phyloP scores from a whole-genome alignment of 202 grass and related monocot genomes.

The Zoysia matrella region DNA sequence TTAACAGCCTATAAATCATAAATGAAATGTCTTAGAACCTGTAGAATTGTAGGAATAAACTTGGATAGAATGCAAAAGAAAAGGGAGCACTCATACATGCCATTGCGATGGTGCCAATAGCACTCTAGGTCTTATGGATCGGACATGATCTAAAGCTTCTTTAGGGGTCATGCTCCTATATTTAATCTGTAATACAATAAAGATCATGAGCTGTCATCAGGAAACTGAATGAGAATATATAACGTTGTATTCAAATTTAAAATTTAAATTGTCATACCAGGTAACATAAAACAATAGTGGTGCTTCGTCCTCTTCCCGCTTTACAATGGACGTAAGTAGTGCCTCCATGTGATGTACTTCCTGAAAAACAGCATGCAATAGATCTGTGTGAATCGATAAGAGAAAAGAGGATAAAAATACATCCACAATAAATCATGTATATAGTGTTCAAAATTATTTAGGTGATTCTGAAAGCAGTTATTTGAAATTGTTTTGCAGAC shows the following conservation, averaged over 20 bases:
- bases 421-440: neutral
- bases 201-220: neutral
- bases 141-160: constrained; percentile 78
- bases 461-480: neutral
- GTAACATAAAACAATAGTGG: constrained; percentile 94
- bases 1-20: constrained; percentile 60
- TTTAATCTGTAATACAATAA: constrained; percentile 60
- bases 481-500: too few relatives aligned
- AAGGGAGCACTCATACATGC: neutral
- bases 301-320: constrained; percentile 81
- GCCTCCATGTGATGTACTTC: constrained; percentile 56
- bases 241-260: neutral
- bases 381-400: neutral
- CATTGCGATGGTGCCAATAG: constrained; percentile 75
- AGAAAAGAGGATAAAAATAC: neutral
- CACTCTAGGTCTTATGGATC: constrained; percentile 79
- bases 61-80: constrained; percentile 26
- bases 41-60: constrained; percentile 15
- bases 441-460: neutral
- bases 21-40: constrained; percentile 12
- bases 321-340: too few relatives aligned
- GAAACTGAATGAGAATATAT: constrained; percentile 22
- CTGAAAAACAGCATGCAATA: constrained; percentile 42
- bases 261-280: constrained; percentile 58
- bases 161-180: constrained; percentile 25